phyloP scores from a whole-genome alignment of 1,284 basidiomycete genomes.

The Tilletia walkeri region DNA sequence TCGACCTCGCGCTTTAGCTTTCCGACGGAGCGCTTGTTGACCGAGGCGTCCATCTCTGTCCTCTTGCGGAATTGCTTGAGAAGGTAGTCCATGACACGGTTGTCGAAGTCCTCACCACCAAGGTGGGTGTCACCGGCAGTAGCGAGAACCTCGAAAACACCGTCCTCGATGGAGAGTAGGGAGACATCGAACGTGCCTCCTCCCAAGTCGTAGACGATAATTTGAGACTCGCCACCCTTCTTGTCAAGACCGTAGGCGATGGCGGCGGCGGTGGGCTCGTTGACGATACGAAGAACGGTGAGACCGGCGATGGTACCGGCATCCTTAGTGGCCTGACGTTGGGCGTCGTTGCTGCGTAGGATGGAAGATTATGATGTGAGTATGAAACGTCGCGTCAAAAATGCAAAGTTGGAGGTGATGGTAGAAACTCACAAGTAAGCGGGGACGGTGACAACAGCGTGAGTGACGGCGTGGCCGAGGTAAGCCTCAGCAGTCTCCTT shows the following conservation, averaged over 20 bases:
- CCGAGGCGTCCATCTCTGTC: constrained; percentile 67
- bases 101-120: constrained; percentile 99
- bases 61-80: constrained; percentile 57
- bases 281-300: constrained; percentile 94
- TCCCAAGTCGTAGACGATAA: constrained; percentile 97
- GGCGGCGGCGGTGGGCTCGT: constrained; percentile 92
- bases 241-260: constrained; percentile 99
- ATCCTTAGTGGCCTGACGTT: constrained; percentile 98
- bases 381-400: too few relatives aligned
- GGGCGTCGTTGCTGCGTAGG: constrained; percentile 75
- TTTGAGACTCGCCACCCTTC: constrained; percentile 83
- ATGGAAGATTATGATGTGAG: not conserved
- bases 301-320: constrained; percentile 96
- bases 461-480: constrained; percentile 91
- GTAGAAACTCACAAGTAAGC: constrained; percentile 62
- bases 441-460: constrained; percentile 94
- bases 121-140: constrained; percentile 98
- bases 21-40: constrained; percentile 85
- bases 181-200: constrained; percentile 99
- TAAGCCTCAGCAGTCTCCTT: constrained; percentile 99
- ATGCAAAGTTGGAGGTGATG: not conserved
- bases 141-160: constrained; percentile 94
- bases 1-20: constrained; percentile 98
- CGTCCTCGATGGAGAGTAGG: constrained; percentile 90
- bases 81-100: constrained; percentile 61